These are phyloP conservation scores for Plenodomus biglobosus DNA, from an alignment of 2,329 filamentous ascomycete species.

Conservation along the genomic window DNA sequence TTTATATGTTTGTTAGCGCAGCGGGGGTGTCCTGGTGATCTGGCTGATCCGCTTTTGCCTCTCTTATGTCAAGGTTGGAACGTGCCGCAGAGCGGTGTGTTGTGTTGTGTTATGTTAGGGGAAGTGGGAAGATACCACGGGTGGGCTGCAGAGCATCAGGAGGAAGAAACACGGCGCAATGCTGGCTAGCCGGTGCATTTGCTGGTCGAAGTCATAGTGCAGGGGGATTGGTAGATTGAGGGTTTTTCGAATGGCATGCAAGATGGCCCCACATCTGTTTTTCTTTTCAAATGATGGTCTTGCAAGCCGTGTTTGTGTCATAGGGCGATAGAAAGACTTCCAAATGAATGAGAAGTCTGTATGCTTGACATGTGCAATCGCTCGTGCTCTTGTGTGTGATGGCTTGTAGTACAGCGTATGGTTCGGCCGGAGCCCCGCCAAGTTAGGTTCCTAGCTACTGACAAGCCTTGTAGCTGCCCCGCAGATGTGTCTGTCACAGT, in stretches of 20 bases:
- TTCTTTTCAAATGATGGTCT: too few relatives aligned
- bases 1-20: conserved; percentile 1
- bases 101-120: background rate
- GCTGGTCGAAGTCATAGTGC: too few relatives aligned
- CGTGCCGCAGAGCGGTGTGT: conserved; percentile 1
- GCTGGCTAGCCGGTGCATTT: too few relatives aligned
- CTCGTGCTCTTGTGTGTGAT: background rate
- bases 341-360: background rate
- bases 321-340: background rate
- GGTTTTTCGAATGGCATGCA: too few relatives aligned
- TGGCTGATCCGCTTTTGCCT: background rate
- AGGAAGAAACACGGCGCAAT: conserved; percentile 4
- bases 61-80: background rate
- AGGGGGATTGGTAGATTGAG: too few relatives aligned
- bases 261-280: too few relatives aligned
- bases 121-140: background rate
- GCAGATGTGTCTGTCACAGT: background rate
- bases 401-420: too few relatives aligned
- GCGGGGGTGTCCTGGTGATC: conserved; percentile 7
- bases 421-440: background rate
- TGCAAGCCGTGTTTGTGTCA: background rate
- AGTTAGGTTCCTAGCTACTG: too few relatives aligned
- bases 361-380: background rate
- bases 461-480: background rate
- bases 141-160: background rate